phyloP scores from a whole-genome alignment of 306 rosid species.

The Trichosanthes cucumerina region DNA sequence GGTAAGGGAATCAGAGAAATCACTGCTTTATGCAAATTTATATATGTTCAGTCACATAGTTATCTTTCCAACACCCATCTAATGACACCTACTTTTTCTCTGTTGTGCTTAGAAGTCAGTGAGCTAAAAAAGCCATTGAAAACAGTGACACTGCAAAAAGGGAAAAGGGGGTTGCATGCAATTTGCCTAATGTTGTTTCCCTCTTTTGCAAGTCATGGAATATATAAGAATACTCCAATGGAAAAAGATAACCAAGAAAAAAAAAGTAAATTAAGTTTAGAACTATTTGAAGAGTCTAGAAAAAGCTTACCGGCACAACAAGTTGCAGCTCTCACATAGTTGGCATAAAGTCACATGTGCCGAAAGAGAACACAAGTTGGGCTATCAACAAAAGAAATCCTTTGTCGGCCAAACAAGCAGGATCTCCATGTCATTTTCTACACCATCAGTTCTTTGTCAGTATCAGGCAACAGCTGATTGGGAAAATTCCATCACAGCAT shows the following conservation, averaged over 20 bases:
- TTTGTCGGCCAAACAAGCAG: conserved; percentile 8
- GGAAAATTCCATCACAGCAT: neutral
- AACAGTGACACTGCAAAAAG: neutral
- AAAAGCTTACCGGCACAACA: conserved; percentile 2
- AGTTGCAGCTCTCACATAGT: conserved; percentile 3
- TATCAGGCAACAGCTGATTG: neutral
- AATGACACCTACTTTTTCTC: neutral
- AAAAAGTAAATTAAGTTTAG: neutral
- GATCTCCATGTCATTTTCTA: conserved; percentile 1
- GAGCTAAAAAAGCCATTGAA: neutral
- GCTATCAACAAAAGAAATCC: conserved; percentile 6
- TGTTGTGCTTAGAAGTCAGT: neutral
- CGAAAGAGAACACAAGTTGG: conserved; percentile 6
- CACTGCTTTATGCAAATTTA: neutral
- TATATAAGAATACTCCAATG: neutral
- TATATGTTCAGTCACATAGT: neutral
- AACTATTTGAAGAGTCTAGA: neutral
- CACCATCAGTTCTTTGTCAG: conserved; percentile 10
- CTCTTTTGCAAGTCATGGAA: neutral
- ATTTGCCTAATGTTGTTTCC: neutral
- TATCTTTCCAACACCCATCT: neutral
- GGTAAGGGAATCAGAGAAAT: neutral
- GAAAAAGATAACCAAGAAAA: no score
- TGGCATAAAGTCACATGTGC: conserved; percentile 9
- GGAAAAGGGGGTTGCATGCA: neutral